Evolutionary conservation across 2,329 filamentous ascomycete species (phyloP), one percentile per base, ranked within the genome.

Genomic region (Colletotrichum cereale): DNA sequence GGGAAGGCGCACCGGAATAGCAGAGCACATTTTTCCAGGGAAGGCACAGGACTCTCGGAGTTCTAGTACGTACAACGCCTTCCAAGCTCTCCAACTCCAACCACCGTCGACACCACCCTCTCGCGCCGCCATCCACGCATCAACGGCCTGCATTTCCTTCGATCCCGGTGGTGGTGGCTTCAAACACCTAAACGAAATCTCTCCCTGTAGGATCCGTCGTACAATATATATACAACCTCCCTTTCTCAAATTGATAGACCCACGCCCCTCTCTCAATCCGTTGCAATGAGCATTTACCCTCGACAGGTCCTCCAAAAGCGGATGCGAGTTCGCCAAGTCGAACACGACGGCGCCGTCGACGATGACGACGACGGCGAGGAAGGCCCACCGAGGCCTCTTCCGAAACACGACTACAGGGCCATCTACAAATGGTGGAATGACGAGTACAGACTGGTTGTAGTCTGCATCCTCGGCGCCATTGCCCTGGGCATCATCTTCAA

Each of bases 371-470:
- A 62, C 14, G 56, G 55, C 5, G 52, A 63, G 2, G 67, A 74
- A 47, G 44, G 71, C 2, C 44, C 44, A 6, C 29, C 55, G 3
- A 72, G 68, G 16, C 62, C 66, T 3, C 60, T 66, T 16, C 66
- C 65, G 11, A 64, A 63, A 21, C 58, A 68, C 48, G 62, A 66
- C 36, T 72, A 66, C 42, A 66, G 70, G 14, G 77, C 76, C 3
- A 78, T 78, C 1, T 77, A 81, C 38, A 76, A 74, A 47, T 83
- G 77, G 80, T 83, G 80, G 82, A 74, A 78, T 24, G 78, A 78
- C 42, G 81, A 83, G 69, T 82, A 80, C 73, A 71, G 78, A 64
- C 80, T 78, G 47, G 79, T 78, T 56, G 71, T 75, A 26, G 62
- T 80, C 60, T 81, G 79, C 65, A 67, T 80, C 21, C 55, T 70